Conservation (phyloP, 495 filamentous ascomycete genomes). For the Penicillium crystallinum region DNA sequence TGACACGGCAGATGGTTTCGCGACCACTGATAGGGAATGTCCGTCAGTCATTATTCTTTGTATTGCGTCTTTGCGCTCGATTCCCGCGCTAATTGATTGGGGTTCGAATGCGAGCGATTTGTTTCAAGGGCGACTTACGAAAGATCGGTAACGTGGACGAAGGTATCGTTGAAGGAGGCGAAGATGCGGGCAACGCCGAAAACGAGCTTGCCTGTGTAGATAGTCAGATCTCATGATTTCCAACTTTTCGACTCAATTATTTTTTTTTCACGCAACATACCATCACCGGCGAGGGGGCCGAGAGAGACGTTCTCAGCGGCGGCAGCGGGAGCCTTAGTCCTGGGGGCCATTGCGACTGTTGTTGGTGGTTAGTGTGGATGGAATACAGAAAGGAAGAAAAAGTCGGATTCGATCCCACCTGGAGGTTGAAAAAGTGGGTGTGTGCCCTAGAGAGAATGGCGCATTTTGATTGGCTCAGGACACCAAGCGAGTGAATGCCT, state of each 20-base stretch:
- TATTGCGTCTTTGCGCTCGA: neutral
- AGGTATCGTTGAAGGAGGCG: constrained; percentile 97
- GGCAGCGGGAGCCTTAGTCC: constrained; percentile 74
- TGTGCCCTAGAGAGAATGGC: constrained; percentile 37
- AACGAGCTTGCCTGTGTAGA: constrained; percentile 77
- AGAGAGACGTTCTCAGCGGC: constrained; percentile 96
- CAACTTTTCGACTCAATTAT: neutral
- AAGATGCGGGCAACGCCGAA: constrained; percentile 99
- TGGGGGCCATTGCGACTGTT: constrained; percentile 59
- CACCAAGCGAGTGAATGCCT: constrained; percentile 33
- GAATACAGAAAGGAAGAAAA: constrained; percentile 37
- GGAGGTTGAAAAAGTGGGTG: constrained; percentile 32
- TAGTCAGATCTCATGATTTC: neutral
- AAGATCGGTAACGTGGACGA: constrained; percentile 99
- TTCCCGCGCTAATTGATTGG: constrained; percentile 2
- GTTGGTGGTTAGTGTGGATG: constrained; percentile 38
- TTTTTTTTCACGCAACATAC: constrained; percentile 40
- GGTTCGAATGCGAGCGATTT: neutral
- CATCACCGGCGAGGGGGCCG: constrained; percentile 88
- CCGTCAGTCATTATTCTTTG: constrained; percentile 48
- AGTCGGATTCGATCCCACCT: constrained; percentile 10
- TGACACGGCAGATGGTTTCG: constrained; percentile 99
- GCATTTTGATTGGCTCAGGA: constrained; percentile 27
- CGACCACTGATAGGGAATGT: constrained; percentile 78
- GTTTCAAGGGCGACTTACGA: constrained; percentile 54